These are phyloP conservation scores for Corylus americana DNA, from an alignment of 306 rosid genomes.

Conservation along the genomic window DNA sequence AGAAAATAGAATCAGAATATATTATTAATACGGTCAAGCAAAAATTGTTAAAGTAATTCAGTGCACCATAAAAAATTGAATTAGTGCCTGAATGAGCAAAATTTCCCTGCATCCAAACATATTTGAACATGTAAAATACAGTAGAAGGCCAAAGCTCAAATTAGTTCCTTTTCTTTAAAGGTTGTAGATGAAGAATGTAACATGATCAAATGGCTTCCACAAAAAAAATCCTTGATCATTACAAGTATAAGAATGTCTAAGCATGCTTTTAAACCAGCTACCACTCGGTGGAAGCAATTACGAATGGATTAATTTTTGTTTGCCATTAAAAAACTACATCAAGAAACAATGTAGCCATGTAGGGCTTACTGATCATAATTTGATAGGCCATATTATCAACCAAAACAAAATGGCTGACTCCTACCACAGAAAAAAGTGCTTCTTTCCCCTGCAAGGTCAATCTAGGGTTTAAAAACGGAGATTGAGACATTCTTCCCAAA, in stretches of 20 bases:
- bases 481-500: neutral
- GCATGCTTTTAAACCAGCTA: neutral
- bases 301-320: too few species aligned
- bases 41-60: too few species aligned
- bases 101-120: too few species aligned
- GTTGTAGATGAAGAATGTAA: too few species aligned
- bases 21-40: too few species aligned
- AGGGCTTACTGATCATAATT: neutral
- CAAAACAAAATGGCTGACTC: neutral
- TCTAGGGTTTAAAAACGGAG: neutral
- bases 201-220: too few species aligned
- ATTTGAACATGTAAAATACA: too few species aligned
- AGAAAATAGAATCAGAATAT: too few species aligned
- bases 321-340: neutral
- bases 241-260: neutral
- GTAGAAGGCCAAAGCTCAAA: too few species aligned
- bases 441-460: neutral
- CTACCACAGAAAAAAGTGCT: neutral
- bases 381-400: neutral
- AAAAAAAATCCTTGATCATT: neutral
- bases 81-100: too few species aligned
- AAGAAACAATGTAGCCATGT: neutral
- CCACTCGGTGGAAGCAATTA: neutral
- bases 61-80: too few species aligned
- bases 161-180: too few species aligned